Percentiles rank a stretch among this genome's conserved stretches.
phyloP scores from a whole-genome alignment of 495 filamentous ascomycete species.

The Aspergillus olivimuriae region DNA sequence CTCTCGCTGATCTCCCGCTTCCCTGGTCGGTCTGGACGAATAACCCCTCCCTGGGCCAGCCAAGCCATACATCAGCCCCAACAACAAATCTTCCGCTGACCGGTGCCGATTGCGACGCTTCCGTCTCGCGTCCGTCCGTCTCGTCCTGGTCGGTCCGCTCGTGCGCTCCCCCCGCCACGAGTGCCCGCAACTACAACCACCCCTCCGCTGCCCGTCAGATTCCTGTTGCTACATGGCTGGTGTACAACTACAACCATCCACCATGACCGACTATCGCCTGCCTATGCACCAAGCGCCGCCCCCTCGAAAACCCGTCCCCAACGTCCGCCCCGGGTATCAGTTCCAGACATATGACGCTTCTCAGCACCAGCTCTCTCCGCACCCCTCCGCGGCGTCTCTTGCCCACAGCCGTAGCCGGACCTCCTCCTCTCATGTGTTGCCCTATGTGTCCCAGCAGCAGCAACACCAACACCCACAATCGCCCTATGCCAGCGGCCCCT shows the following conservation, averaged over 20 bases:
- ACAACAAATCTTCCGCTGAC: not conserved
- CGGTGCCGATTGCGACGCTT: not conserved
- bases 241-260: conserved; percentile 24
- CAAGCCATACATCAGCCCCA: not conserved
- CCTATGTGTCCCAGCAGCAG: conserved; percentile 29
- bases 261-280: conserved; percentile 40
- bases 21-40: not conserved
- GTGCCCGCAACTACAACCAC: not conserved
- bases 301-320: conserved; percentile 29
- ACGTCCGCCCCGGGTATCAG: conserved; percentile 20
- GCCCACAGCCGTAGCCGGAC: conserved; percentile 51
- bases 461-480: conserved; percentile 18
- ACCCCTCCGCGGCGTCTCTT: conserved; percentile 23
- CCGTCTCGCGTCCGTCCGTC: not conserved
- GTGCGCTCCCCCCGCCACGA: not conserved
- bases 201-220: not conserved
- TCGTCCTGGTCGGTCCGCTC: not conserved
- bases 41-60: not conserved
- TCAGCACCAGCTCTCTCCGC: conserved; percentile 24
- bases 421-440: conserved; percentile 54
- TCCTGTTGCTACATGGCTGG: conserved; percentile 22
- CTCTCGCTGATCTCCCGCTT: not conserved
- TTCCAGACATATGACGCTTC: conserved; percentile 27
- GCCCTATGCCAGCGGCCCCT: conserved; percentile 22
- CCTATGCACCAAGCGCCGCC: conserved; percentile 33